These are phyloP conservation scores for Lactarius sanguifluus DNA, from an alignment of 768 basidiomycete species.

Conservation along the genomic window DNA sequence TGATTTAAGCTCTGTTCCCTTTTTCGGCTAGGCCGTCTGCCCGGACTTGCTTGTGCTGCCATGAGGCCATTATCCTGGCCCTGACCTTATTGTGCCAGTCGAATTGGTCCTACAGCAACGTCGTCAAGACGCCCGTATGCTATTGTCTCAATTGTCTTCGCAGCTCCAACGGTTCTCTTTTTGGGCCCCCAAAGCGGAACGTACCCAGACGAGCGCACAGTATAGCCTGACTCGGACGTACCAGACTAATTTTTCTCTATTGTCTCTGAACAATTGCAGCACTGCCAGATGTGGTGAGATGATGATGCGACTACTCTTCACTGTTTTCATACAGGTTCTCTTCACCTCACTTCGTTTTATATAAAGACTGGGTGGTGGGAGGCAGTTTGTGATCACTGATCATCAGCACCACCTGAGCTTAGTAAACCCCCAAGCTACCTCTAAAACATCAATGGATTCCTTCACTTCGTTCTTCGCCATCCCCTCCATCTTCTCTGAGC, in stretches of 20 bases:
- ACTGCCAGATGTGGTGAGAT: not conserved
- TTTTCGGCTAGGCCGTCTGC: not conserved
- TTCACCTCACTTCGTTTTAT: not conserved
- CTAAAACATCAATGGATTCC: slow-evolving; percentile 14
- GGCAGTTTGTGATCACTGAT: no score
- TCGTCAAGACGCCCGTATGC: not conserved
- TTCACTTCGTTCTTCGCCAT: slow-evolving; percentile 4
- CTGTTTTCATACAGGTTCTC: not conserved
- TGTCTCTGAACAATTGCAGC: not conserved
- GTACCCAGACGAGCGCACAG: not conserved
- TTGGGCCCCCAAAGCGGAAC: not conserved
- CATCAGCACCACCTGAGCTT: not conserved
- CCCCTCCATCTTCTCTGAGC: not conserved
- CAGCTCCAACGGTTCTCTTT: not conserved
- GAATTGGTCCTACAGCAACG: not conserved
- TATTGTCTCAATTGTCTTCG: not conserved
- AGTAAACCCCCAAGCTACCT: not conserved
- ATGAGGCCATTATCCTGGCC: not conserved
- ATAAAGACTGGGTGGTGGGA: not conserved
- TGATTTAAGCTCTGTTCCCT: not conserved
- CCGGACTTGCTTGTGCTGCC: not conserved
- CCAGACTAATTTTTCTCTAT: not conserved
- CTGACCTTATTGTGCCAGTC: not conserved
- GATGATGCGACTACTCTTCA: not conserved
- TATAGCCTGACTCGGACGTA: not conserved